phyloP scores from a whole-genome alignment of 306 rosid genomes.

The Prunus mume region DNA sequence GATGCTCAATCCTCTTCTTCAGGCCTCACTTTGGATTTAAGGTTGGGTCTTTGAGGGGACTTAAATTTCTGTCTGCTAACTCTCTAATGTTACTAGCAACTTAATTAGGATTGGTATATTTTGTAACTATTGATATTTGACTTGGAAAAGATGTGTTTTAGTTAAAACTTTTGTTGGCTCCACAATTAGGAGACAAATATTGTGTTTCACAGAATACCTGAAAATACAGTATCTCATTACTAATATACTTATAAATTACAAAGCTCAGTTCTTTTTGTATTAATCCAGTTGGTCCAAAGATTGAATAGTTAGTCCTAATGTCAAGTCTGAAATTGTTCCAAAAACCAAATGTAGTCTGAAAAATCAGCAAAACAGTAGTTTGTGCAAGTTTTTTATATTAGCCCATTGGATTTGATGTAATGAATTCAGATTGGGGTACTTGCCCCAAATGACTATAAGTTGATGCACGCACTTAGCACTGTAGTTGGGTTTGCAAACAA shows the following conservation, averaged over 20 bases:
- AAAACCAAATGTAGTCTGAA: background rate
- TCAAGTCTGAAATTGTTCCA: background rate
- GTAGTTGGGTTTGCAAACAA: too few species aligned
- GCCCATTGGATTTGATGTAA: background rate
- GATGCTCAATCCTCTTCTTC: slow-evolving; percentile 27
- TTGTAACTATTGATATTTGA: background rate
- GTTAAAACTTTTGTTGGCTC: background rate
- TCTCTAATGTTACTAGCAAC: background rate
- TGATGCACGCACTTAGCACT: too few species aligned
- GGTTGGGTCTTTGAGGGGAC: slow-evolving; percentile 48
- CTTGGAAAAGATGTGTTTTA: background rate
- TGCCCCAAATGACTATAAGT: background rate
- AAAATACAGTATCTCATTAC: background rate
- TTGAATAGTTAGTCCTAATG: background rate
- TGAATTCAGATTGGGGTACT: background rate
- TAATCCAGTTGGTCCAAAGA: background rate
- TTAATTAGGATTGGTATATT: background rate
- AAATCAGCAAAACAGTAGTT: background rate
- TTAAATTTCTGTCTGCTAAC: background rate
- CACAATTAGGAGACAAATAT: background rate
- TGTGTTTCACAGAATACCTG: background rate
- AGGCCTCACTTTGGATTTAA: slow-evolving; percentile 54
- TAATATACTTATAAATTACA: background rate
- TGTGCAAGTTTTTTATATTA: background rate
- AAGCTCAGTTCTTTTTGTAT: background rate